phyloP scores from a whole-genome alignment of 2,329 filamentous ascomycete species.

The Penicillium thymicola region DNA sequence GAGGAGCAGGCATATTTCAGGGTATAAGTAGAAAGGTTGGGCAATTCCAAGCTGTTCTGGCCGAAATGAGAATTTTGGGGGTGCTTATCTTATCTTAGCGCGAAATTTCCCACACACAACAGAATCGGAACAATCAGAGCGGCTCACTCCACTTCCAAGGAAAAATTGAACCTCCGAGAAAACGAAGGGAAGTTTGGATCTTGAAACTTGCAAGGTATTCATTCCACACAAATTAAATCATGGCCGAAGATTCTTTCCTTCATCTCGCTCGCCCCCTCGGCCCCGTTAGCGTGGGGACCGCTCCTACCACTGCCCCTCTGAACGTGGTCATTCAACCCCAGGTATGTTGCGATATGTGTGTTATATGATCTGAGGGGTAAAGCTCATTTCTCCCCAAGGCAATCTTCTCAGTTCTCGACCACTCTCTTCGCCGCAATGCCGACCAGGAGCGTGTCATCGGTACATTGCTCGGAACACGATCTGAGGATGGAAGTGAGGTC shows the following conservation, averaged over 20 bases:
- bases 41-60: neutral
- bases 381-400: conserved; percentile 43
- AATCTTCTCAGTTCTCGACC: conserved; percentile 71
- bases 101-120: conserved; percentile 47
- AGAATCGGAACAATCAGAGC: conserved; percentile 28
- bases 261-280: conserved; percentile 91
- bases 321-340: conserved; percentile 94
- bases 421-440: conserved; percentile 85
- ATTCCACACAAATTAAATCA: conserved; percentile 57
- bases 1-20: conserved; percentile 29
- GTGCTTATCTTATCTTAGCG: conserved; percentile 44
- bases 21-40: neutral
- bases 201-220: conserved; percentile 14
- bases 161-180: conserved; percentile 30
- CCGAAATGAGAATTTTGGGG: conserved; percentile 11
- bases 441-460: conserved; percentile 96
- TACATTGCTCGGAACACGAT: conserved; percentile 86
- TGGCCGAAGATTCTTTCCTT: conserved; percentile 87
- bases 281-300: conserved; percentile 72
- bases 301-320: conserved; percentile 84
- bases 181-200: conserved; percentile 16
- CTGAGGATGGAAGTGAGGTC: conserved; percentile 94
- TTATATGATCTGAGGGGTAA: conserved; percentile 6
- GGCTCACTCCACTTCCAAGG: conserved; percentile 33
- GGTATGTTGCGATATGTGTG: conserved; percentile 52